Conservation (phyloP, 192 early-diverging fungal species). For the Dimargaris cristalligena region DNA sequence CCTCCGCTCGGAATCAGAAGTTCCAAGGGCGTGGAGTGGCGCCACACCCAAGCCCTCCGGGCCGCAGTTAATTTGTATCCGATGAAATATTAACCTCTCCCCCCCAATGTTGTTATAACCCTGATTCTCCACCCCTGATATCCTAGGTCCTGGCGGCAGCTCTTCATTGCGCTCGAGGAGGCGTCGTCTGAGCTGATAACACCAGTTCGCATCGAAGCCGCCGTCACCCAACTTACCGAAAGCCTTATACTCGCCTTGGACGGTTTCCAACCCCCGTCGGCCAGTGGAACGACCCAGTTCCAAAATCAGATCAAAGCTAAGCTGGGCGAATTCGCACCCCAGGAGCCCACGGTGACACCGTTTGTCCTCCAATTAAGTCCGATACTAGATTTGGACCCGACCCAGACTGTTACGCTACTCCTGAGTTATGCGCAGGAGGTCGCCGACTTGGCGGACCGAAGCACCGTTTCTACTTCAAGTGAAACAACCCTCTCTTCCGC, state of each 20-base stretch:
- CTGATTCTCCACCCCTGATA: too few species aligned
- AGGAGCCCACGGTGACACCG: neutral
- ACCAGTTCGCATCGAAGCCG: neutral
- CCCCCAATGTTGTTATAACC: too few species aligned
- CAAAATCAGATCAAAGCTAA: too few species aligned
- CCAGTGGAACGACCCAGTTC: neutral
- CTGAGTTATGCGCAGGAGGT: neutral
- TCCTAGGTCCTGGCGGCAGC: conserved; percentile 1
- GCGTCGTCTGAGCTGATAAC: neutral
- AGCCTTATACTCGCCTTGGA: neutral
- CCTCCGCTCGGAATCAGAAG: too few species aligned
- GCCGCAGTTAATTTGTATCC: too few species aligned
- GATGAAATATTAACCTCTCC: too few species aligned
- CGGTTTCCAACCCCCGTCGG: neutral
- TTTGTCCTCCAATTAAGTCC: neutral
- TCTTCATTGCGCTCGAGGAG: conserved; percentile 4
- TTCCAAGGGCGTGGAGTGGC: too few species aligned
- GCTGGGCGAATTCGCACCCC: neutral
- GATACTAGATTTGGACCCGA: neutral
- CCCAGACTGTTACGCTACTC: neutral
- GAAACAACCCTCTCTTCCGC: neutral
- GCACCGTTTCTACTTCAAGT: too few species aligned
- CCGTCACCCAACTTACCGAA: neutral
- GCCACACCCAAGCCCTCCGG: too few species aligned
- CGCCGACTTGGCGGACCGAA: neutral